A percentile compares a stretch with the other conserved stretches of the same genome.
Evolutionary conservation across 2,329 filamentous ascomycete genomes (phyloP).

Genomic region (Ambrosiella xylebori): DNA sequence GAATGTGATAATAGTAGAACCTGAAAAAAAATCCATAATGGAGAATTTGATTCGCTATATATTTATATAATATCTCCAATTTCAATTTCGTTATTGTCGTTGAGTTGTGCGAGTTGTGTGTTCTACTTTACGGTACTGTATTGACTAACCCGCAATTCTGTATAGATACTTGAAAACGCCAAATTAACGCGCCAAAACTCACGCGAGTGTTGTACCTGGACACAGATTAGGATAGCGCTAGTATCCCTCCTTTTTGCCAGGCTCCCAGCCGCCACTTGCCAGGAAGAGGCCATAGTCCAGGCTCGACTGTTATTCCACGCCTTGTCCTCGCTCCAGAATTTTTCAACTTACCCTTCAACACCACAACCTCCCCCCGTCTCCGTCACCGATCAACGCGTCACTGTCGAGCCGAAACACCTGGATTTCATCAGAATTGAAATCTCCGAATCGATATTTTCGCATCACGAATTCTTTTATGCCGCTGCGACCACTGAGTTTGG

Average conservation of each 20-base stretch:
- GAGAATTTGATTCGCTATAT: too few species aligned
- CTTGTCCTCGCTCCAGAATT: constrained; percentile 14
- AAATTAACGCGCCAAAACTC: background rate
- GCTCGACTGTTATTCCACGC: constrained; percentile 10
- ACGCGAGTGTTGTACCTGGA: constrained; percentile 7
- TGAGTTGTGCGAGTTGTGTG: background rate
- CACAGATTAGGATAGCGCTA: background rate
- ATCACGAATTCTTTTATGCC: background rate
- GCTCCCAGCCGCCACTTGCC: constrained; percentile 10
- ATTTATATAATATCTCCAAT: too few species aligned
- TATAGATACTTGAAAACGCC: constrained; percentile 9
- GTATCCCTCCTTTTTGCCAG: constrained; percentile 8
- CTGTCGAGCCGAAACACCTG: constrained; percentile 9
- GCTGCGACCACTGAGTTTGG: background rate
- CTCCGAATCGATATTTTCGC: constrained; percentile 10
- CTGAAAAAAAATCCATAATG: too few species aligned
- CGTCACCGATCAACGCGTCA: constrained; percentile 5
- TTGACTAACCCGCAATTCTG: background rate
- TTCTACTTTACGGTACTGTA: background rate
- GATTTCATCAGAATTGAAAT: constrained; percentile 11
- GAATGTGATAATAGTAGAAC: too few species aligned
- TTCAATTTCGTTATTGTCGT: too few species aligned
- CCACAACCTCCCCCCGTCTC: background rate
- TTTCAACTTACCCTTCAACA: constrained; percentile 14
- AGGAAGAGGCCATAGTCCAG: constrained; percentile 11